phyloP scores from a whole-genome alignment of 2,329 filamentous ascomycete genomes.

The Decorospora gaudefroyi region DNA sequence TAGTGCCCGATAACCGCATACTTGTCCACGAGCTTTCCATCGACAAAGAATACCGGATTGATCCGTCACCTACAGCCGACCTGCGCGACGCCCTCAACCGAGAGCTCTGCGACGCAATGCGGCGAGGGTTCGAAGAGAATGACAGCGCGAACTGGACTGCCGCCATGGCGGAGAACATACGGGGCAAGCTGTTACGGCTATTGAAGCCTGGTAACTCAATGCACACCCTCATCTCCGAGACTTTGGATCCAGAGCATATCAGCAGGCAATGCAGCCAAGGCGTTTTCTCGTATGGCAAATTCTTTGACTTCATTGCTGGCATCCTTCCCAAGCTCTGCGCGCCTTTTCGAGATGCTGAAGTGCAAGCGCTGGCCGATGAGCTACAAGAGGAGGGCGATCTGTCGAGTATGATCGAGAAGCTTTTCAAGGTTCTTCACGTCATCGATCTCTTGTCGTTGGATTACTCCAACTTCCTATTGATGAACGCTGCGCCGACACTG shows the following conservation, averaged over 20 bases:
- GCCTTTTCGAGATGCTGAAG: constrained; percentile 76
- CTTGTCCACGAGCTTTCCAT: constrained; percentile 80
- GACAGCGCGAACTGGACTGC: constrained; percentile 70
- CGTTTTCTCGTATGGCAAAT: constrained; percentile 78
- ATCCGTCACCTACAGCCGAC: constrained; percentile 60
- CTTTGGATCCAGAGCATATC: constrained; percentile 73
- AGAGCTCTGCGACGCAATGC: constrained; percentile 65
- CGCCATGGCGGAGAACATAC: constrained; percentile 71
- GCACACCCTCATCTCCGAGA: constrained; percentile 74
- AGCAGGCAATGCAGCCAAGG: constrained; percentile 70
- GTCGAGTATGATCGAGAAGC: constrained; percentile 72
- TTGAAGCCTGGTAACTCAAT: constrained; percentile 72
- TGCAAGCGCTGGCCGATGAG: constrained; percentile 68
- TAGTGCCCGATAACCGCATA: constrained; percentile 72
- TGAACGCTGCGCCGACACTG: constrained; percentile 70
- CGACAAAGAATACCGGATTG: constrained; percentile 76
- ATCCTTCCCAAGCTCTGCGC: constrained; percentile 80
- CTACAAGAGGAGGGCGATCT: constrained; percentile 54
- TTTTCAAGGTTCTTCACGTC: constrained; percentile 74
- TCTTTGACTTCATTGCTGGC: constrained; percentile 75
- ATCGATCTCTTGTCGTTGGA: constrained; percentile 79
- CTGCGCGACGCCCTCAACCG: constrained; percentile 64
- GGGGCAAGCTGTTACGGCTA: constrained; percentile 71
- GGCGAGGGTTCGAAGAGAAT: constrained; percentile 64
- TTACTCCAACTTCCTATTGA: constrained; percentile 79